Base-by-base conservation (phyloP, 2,329 filamentous ascomycete genomes). In the Beauveria sp. region DNA sequence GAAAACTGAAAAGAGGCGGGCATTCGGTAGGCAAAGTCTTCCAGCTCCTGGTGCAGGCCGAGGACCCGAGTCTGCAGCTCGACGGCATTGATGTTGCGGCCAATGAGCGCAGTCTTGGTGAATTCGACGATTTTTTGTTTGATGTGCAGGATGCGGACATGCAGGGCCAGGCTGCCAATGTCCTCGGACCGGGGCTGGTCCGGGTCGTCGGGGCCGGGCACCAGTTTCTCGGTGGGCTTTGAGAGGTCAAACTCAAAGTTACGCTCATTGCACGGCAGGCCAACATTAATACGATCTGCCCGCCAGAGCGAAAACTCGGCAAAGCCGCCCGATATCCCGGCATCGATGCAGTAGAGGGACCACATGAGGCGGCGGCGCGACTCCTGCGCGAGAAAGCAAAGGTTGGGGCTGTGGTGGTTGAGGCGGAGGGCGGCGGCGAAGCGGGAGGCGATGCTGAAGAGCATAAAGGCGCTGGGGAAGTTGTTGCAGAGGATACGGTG, bases 1-100 rank as follows among this genome's bases (percentile, higher is more conserved):
- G 81, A 84, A 69, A 83, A 85, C 52, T 80, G 80, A 65, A 85
- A 85, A 10, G 81, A 84, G 0, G 78, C 73, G 1, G 82, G 83
- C 5, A 85, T 69, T 26, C 82, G 75, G 22, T 78, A 76, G 51
- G 82, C 81, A 63, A 85, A 85, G 14, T 78, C 77, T 16, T 78
- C 77, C 4, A 85, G 77, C 40, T 80, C 79, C 64, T 79, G 78
- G 62, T 80, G 78, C 8, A 80, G 69, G 1, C 73, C 72, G 50
- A 81, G 77, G 14, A 83, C 72, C 16, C 77, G 72, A 3, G 74
- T 66, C 56, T 76, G 74, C 14, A 83, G 70, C 38, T 74, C 71
- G 24, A 79, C 77, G 1, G 76, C 69, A 20, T 79, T 76, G 4
- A 80, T 71, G 66, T 74, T 74, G 48, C 71, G 73, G 26, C 68